phyloP scores from a whole-genome alignment of 192 early-diverging fungal species.

The Mortierella antarctica region DNA sequence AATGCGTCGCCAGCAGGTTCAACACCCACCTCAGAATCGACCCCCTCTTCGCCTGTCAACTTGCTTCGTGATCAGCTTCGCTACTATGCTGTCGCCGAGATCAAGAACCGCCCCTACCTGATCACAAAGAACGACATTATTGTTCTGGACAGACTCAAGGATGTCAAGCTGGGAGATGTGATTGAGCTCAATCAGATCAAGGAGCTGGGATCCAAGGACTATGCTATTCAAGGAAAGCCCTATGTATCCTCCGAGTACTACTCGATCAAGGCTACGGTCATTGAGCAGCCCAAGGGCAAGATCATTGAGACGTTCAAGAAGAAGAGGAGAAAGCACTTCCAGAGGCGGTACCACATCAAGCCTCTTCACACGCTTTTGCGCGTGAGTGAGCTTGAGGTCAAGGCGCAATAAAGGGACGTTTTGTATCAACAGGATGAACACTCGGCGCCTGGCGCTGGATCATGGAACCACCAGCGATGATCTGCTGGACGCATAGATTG shows the following conservation, averaged over 20 bases:
- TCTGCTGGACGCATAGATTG: too few relatives aligned
- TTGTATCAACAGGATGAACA: too few relatives aligned
- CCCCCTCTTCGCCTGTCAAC: conserved; percentile 19
- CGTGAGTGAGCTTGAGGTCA: conserved; percentile 75
- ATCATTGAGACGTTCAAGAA: conserved; percentile 80
- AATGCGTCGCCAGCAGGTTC: conserved; percentile 1
- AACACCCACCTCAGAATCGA: conserved; percentile 13
- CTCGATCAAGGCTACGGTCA: conserved; percentile 84
- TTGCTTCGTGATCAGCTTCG: conserved; percentile 72
- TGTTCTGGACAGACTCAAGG: conserved; percentile 82
- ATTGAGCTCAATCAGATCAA: conserved; percentile 86
- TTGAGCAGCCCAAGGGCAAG: conserved; percentile 89
- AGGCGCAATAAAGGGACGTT: conserved; percentile 35
- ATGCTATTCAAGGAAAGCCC: conserved; percentile 87
- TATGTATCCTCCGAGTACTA: conserved; percentile 79
- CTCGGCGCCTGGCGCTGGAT: too few relatives aligned
- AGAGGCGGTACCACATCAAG: conserved; percentile 73
- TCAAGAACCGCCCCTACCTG: conserved; percentile 88
- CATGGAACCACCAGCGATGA: too few relatives aligned
- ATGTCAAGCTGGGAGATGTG: conserved; percentile 88
- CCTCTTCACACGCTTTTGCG: conserved; percentile 81
- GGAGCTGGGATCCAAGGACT: conserved; percentile 88
- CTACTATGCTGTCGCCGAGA: conserved; percentile 89
- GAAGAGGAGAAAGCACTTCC: conserved; percentile 82
- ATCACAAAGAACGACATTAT: conserved; percentile 92